Percentiles rank a stretch among this genome's conserved stretches.
phyloP scores from a whole-genome alignment of 2,329 filamentous ascomycete species.

The Didymella segeticola region DNA sequence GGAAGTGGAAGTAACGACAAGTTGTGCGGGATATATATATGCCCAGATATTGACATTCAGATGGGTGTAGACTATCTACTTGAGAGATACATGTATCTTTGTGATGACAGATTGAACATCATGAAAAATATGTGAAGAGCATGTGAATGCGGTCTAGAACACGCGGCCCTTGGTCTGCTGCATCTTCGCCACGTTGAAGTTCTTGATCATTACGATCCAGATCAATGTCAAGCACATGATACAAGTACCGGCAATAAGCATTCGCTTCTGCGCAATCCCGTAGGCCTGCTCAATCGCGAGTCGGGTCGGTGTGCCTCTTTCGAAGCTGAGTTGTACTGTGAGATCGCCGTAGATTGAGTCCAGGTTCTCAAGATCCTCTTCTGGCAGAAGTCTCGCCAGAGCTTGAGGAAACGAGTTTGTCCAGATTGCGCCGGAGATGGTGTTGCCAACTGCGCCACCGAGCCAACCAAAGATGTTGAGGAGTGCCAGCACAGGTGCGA shows the following conservation, averaged over 20 bases:
- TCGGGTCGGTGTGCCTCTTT: constrained; percentile 53
- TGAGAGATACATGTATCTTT: too few relatives aligned
- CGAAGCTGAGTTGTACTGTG: constrained; percentile 46
- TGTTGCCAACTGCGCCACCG: constrained; percentile 51
- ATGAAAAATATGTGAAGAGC: too few relatives aligned
- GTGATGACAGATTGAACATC: too few relatives aligned
- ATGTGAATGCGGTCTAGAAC: constrained; percentile 15
- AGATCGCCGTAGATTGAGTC: constrained; percentile 50
- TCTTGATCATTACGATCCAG: constrained; percentile 27
- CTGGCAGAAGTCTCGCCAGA: constrained; percentile 41
- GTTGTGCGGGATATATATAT: too few relatives aligned
- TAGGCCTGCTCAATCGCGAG: constrained; percentile 54
- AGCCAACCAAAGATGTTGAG: constrained; percentile 67
- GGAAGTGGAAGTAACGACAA: too few relatives aligned
- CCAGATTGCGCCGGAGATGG: constrained; percentile 70
- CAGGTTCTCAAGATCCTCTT: constrained; percentile 47
- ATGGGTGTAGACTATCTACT: too few relatives aligned
- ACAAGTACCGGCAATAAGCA: constrained; percentile 54
- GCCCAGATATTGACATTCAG: too few relatives aligned
- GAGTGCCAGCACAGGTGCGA: constrained; percentile 52
- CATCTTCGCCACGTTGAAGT: constrained; percentile 26
- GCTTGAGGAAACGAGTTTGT: constrained; percentile 42
- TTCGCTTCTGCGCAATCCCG: constrained; percentile 52
- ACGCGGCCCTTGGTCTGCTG: constrained; percentile 26
- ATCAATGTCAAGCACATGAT: constrained; percentile 24